phyloP scores from a whole-genome alignment of 371 early-diverging fungal genomes.

The Hamiltosporidium tvaerminnensis region DNA sequence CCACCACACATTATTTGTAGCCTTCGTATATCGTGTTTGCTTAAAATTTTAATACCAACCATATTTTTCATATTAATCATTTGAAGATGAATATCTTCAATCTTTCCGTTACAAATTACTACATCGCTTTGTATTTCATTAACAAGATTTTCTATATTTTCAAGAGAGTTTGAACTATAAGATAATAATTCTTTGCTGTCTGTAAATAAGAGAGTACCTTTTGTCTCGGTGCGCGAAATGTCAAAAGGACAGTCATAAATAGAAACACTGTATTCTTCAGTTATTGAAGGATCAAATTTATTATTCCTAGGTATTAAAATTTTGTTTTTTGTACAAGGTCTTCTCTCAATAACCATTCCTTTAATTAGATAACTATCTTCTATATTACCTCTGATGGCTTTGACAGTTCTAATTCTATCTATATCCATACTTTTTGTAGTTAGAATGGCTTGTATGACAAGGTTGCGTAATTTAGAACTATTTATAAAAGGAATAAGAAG shows the following conservation, averaged over 20 bases:
- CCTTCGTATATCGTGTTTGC: constrained; percentile 48
- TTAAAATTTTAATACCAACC: constrained; percentile 37
- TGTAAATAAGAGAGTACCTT: constrained; percentile 47
- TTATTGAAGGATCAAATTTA: no score
- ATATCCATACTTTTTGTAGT: no score
- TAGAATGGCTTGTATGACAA: no score
- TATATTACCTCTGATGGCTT: constrained; percentile 40
- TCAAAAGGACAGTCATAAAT: constrained; percentile 50
- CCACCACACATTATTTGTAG: constrained; percentile 40
- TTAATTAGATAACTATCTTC: constrained; percentile 44
- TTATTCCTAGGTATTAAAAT: background rate
- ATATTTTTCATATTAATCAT: constrained; percentile 40
- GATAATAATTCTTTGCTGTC: constrained; percentile 44
- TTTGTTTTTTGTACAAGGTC: constrained; percentile 30
- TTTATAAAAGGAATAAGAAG: no score
- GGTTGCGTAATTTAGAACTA: no score
- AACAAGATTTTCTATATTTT: constrained; percentile 24
- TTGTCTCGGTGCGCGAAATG: constrained; percentile 49
- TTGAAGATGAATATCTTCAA: constrained; percentile 41
- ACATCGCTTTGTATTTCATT: constrained; percentile 20
- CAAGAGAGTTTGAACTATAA: constrained; percentile 39
- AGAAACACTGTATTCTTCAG: constrained; percentile 15
- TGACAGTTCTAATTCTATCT: background rate
- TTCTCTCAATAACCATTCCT: constrained; percentile 49
- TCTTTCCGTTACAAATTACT: constrained; percentile 44